Evolutionary conservation across 169 alveolate genomes (phyloP), one percentile per base, ranked within the genome.

Genomic region (Plasmodium cynomolgi): DNA sequence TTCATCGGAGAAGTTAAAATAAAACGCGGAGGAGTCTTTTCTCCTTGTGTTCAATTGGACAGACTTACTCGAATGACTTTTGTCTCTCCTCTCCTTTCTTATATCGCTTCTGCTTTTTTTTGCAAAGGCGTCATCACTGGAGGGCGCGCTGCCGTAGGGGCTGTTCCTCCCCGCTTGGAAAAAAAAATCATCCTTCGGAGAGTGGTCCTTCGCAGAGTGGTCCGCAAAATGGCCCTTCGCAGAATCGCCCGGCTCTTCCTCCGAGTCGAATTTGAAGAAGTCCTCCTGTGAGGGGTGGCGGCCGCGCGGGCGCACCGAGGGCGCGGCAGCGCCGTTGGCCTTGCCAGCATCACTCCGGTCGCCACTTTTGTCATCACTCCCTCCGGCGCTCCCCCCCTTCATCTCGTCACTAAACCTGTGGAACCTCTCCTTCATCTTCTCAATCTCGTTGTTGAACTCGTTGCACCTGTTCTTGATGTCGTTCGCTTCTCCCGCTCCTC

Each of bases 361-460:
- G 29, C 31, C 44, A 2, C 72, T 62, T 1, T 37, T 23, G 29
- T 41, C 37, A 26, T 39, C 58, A 23, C 71, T 71, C 23, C 44
- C 81, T 29, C 11, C 68, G 26, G 15, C 26, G 31, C 71, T 73
- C 47, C 29, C 81, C 15, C 33, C 84, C 33, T 47, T 74, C 73
- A 73, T 80, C 29, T 79, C 81, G 68, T 37, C 73, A 23, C 44
- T 75, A 44, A 85, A 50, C 39, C 41, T 68, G 58, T 34, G 77
- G 71, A 85, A 75, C 9, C 39, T 85, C 37, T 85, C 62, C 39
- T 71, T 85, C 81, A 85, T 85, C 68, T 54, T 62, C 62, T 85
- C 86, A 44, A 85, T 75, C 68, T 85, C 93, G 20, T 50, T 74
- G 68, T 85, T 85, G 20, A 85, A 75, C 72, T 74, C 85, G 11